Evolutionary conservation across 345 rosid species (phyloP), one percentile per base, ranked within the genome.

Genomic region (Hevea brasiliensis): DNA sequence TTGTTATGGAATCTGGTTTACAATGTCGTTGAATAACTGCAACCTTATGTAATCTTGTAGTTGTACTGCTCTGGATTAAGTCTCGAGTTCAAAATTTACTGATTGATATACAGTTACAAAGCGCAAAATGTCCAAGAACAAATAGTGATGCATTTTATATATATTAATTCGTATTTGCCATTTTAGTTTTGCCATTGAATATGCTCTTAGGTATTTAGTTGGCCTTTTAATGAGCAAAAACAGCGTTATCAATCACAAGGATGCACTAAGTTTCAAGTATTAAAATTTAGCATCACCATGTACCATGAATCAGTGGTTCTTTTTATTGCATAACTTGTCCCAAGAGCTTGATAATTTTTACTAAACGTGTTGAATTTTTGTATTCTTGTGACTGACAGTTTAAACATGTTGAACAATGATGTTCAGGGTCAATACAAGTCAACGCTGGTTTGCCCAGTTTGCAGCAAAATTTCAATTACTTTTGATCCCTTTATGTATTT

Each of bases 401-500:
- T 45, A 32, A 17, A 20, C 61, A 60, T 75, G 76, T 66, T 63
- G 74, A 24, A 74, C 54, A 51, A 72, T 40, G 56, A 70, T 80
- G 71, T 71, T 74, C 93, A 94, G 98, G 98, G 98, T 63, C 98
- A 94, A 85, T 94, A 94, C 74, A 94, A 92, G 83, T 94, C 98
- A 15, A 94, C 98, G 14, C 81, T 94, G 66, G 97, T 88, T 63
- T 94, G 98, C 77, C 98, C 98, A 72, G 81, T 71, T 72, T 94
- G 98, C 81, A 78, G 87, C 75, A 90, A 94, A 79, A 83, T 89
- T 72, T 94, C 98, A 47, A 81, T 92, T 79, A 94, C 98, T 37
- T 94, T 92, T 76, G 98, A 94, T 74, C 98, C 98, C 51, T 92
- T 94, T 77, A 94, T 94, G 98, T 90, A 92, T 80, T 83, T 94